These are phyloP conservation scores for Acacia pycnantha DNA, from an alignment of 331 rosid species.

Conservation along the genomic window DNA sequence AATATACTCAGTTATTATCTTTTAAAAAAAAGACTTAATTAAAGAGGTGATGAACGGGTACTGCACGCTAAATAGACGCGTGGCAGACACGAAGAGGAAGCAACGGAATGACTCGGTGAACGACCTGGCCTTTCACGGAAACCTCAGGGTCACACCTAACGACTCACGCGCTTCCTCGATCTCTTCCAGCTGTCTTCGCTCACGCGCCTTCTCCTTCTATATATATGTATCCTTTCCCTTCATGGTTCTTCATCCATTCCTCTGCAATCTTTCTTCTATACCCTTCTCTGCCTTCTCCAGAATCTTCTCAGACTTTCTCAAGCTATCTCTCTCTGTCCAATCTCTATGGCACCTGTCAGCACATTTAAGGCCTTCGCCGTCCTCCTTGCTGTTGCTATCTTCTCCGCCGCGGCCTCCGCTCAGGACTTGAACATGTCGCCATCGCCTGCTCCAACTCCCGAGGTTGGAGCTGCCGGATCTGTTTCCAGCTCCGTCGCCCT, in stretches of 20 bases:
- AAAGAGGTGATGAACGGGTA: neutral
- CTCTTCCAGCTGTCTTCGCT: neutral
- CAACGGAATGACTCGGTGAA: neutral
- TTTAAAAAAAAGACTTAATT: too few species aligned
- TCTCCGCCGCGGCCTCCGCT: constrained; percentile 22
- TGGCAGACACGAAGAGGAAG: neutral
- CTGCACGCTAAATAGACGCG: neutral
- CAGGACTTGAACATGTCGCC: constrained; percentile 29
- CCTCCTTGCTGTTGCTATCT: constrained; percentile 20
- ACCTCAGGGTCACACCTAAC: neutral
- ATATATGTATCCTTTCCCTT: neutral
- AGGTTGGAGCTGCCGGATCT: constrained; percentile 37
- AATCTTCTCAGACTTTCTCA: neutral
- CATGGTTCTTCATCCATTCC: neutral
- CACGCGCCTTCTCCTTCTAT: neutral
- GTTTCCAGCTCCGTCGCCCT: constrained; percentile 21
- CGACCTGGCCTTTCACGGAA: neutral
- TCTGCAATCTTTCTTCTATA: neutral
- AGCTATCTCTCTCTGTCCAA: neutral
- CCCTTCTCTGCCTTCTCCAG: neutral
- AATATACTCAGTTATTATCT: too few species aligned
- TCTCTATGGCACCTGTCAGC: constrained; percentile 26
- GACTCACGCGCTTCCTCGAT: neutral
- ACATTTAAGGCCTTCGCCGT: constrained; percentile 23
- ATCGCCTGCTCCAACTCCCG: constrained; percentile 28